Evolutionary conservation across 495 filamentous ascomycete species (phyloP), one percentile per base, ranked within the genome.

Genomic region (Alectoria sarmentosa): DNA sequence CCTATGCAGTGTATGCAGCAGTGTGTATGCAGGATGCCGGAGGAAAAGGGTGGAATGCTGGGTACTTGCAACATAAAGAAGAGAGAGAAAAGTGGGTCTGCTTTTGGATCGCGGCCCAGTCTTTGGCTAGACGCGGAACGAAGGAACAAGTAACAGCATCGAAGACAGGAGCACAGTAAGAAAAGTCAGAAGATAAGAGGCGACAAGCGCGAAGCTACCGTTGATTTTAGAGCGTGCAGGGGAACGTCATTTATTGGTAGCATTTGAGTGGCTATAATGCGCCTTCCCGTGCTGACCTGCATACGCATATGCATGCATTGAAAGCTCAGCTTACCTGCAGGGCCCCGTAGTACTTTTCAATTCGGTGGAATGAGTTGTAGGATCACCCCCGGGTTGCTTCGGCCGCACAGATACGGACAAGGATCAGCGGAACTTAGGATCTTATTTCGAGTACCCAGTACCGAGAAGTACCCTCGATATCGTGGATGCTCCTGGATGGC

Each of bases 141-240:
- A 39, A 32, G 4, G n/a, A 30, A 48, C 32, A 61, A 6, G n/a
- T 34, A 10, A 58, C 6, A 39, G 19, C 19, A 46, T 14, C 4
- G 7, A 26, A 42, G 39, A 49, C 14, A n/a, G 30, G n/a, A 37
- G 41, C 13, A 19, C n/a, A n/a, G n/a, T n/a, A n/a, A n/a, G 11
- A 10, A 46, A 38, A 46, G 28, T 23, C 23, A 26, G 42, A 63
- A 48, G 42, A 64, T 49, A 64, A 64, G 62, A 64, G 56, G 41
- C 62, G 62, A 64, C 62, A 64, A 64, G 62, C 62, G 62, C 62
- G 54, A 42, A 48, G 46, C 37, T 39, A 42, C 55, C 5, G 49
- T 19, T 64, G 55, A n/a, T 14, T 34, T 28, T 57, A 10, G 57
- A 26, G 28, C 36, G 36, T 39, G 36, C 36, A n/a, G 57, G 39